A percentile compares a stretch with the other conserved stretches of the same genome.
These are phyloP conservation scores for Cercospora sojina DNA, from an alignment of 2,329 filamentous ascomycete species.

Conservation along the genomic window DNA sequence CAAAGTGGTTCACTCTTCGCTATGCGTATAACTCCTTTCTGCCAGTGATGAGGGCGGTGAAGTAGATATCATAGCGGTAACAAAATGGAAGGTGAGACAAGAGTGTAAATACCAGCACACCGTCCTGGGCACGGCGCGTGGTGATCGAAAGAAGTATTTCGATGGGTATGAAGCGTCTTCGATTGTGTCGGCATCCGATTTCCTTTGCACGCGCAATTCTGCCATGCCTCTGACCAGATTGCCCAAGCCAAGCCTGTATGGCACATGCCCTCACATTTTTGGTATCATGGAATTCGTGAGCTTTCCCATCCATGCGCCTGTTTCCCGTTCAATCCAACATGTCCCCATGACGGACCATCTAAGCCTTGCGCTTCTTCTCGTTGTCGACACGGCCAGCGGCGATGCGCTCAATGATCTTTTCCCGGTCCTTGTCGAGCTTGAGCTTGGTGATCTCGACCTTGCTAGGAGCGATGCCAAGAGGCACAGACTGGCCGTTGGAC, in stretches of 20 bases:
- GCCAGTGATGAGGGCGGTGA: conserved; percentile 70
- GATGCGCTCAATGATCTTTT: conserved; percentile 83
- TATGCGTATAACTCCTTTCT: conserved; percentile 86
- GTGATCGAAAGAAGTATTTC: conserved; percentile 5
- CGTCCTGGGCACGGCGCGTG: conserved; percentile 12
- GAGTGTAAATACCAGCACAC: conserved; percentile 11
- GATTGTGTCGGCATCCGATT: conserved; percentile 14
- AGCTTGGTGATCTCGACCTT: conserved; percentile 99
- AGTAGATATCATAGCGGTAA: conserved; percentile 83
- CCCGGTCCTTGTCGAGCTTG: conserved; percentile 95
- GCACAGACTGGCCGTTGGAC: conserved; percentile 92
- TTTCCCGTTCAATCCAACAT: conserved; percentile 13
- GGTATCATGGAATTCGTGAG: conserved; percentile 12
- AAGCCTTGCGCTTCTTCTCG: conserved; percentile 52
- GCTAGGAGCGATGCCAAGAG: conserved; percentile 89
- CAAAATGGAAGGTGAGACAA: neutral
- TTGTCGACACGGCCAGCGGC: conserved; percentile 71
- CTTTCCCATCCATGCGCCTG: conserved; percentile 6
- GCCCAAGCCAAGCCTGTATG: neutral
- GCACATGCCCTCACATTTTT: conserved; percentile 4
- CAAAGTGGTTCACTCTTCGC: conserved; percentile 70
- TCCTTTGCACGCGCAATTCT: conserved; percentile 7
- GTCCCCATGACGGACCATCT: conserved; percentile 12
- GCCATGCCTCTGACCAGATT: conserved; percentile 10
- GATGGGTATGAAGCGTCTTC: conserved; percentile 16